phyloP scores from a whole-genome alignment of 2,329 filamentous ascomycete species.

The Phyllosticta ampelicida region DNA sequence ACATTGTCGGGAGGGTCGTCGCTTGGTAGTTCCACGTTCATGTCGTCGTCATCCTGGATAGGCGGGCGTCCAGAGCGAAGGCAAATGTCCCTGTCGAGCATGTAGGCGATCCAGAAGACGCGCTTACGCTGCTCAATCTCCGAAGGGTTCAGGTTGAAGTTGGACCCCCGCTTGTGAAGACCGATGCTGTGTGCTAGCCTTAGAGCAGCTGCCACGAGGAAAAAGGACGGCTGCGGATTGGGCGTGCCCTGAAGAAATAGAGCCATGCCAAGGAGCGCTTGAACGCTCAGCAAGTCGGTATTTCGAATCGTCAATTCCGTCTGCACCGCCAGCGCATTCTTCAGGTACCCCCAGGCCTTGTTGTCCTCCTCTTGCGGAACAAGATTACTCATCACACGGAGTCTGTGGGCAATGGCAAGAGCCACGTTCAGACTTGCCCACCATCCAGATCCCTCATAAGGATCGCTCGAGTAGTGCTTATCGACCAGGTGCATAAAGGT shows the following conservation, averaged over 20 bases:
- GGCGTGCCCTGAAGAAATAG: slow-evolving; percentile 93
- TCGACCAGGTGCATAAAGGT: slow-evolving; percentile 98
- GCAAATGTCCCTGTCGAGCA: slow-evolving; percentile 64
- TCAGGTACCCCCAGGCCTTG: slow-evolving; percentile 89
- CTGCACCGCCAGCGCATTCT: slow-evolving; percentile 91
- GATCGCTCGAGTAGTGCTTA: slow-evolving; percentile 82
- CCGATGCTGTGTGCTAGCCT: slow-evolving; percentile 88
- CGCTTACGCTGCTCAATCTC: slow-evolving; percentile 85
- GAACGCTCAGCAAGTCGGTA: slow-evolving; percentile 87
- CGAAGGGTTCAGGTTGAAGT: slow-evolving; percentile 85
- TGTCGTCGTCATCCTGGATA: slow-evolving; percentile 66
- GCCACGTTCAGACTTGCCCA: slow-evolving; percentile 95
- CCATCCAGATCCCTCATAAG: slow-evolving; percentile 93
- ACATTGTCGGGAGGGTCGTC: slow-evolving; percentile 86
- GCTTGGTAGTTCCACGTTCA: slow-evolving; percentile 93
- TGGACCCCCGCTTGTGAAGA: slow-evolving; percentile 82
- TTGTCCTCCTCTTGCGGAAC: slow-evolving; percentile 85
- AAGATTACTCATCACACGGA: slow-evolving; percentile 91
- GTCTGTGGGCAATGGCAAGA: slow-evolving; percentile 80
- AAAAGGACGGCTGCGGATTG: slow-evolving; percentile 88
- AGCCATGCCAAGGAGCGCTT: slow-evolving; percentile 86
- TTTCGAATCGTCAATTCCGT: slow-evolving; percentile 92
- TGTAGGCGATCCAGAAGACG: slow-evolving; percentile 68
- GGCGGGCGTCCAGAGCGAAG: slow-evolving; percentile 61
- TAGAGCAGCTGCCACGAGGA: slow-evolving; percentile 83